phyloP scores from a whole-genome alignment of 2,329 filamentous ascomycete genomes.

The Fusarium pininemorale region DNA sequence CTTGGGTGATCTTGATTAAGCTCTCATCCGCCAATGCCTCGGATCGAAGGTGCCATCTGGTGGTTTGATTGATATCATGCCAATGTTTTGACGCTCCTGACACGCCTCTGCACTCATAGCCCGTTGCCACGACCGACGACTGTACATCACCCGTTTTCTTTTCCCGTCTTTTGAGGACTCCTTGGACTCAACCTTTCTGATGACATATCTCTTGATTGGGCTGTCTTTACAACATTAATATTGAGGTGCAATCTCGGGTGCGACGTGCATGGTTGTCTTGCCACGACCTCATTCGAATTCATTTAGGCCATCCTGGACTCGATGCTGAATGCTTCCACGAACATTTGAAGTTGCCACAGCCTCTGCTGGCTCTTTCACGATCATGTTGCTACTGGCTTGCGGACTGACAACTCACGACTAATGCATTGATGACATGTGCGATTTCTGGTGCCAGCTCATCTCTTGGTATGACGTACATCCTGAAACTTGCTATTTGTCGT shows the following conservation, averaged over 20 bases:
- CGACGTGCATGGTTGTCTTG: conserved; percentile 36
- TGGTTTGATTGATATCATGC: conserved; percentile 47
- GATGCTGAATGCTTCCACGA: conserved; percentile 31
- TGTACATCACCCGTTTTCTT: conserved; percentile 45
- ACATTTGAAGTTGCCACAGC: conserved; percentile 8
- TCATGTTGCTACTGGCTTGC: conserved; percentile 21
- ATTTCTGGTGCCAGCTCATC: conserved; percentile 39
- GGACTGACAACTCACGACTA: conserved; percentile 40
- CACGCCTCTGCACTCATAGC: conserved; percentile 37
- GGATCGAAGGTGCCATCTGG: conserved; percentile 39
- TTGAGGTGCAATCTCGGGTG: conserved; percentile 30
- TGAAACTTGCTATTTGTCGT: conserved; percentile 33
- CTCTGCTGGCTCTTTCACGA: conserved; percentile 16
- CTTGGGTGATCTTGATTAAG: conserved; percentile 49
- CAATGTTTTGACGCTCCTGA: conserved; percentile 38
- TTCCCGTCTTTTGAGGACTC: conserved; percentile 40
- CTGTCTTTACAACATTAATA: conserved; percentile 39
- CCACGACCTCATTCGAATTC: conserved; percentile 23
- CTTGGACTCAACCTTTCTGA: conserved; percentile 39
- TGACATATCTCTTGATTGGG: conserved; percentile 44
- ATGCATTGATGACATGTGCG: conserved; percentile 42
- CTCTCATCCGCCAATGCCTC: conserved; percentile 37
- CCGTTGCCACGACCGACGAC: conserved; percentile 44
- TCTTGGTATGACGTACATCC: conserved; percentile 39
- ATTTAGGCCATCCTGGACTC: conserved; percentile 32